These are phyloP conservation scores for Cyberlindnera samutprakarnensis DNA, from an alignment of 805 yeast species.

Conservation along the genomic window DNA sequence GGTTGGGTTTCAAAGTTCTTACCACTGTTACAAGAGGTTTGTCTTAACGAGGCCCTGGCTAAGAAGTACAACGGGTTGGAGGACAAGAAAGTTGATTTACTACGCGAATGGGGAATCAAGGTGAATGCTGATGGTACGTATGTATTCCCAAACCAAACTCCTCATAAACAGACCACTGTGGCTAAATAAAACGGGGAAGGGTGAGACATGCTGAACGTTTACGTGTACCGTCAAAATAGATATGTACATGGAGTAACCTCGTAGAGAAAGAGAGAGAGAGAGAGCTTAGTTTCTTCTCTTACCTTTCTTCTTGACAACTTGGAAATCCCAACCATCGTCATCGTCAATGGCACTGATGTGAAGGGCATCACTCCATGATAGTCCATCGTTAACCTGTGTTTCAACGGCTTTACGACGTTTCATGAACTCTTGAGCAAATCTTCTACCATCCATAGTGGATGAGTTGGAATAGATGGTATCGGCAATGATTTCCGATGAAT, in stretches of 20 bases:
- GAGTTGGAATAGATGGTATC: constrained; percentile 88
- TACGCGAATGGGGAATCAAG: constrained; percentile 26
- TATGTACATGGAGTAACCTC: no score
- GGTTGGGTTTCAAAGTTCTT: constrained; percentile 79
- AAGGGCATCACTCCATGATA: constrained; percentile 72
- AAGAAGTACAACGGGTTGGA: constrained; percentile 48
- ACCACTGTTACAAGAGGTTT: constrained; percentile 78
- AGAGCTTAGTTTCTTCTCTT: constrained; percentile 37
- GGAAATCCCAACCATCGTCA: constrained; percentile 53
- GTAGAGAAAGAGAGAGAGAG: no score
- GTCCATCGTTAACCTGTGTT: constrained; percentile 36
- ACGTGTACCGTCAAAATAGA: no score
- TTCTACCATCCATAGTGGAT: constrained; percentile 86
- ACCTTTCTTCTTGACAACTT: constrained; percentile 55
- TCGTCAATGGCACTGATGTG: constrained; percentile 31
- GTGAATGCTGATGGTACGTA: constrained; percentile 14
- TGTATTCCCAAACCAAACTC: constrained; percentile 13
- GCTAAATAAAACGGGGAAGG: no score
- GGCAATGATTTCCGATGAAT: constrained; percentile 77
- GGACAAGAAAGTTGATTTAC: constrained; percentile 29
- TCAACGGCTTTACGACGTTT: constrained; percentile 73
- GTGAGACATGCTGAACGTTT: no score
- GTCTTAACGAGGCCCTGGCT: constrained; percentile 85
- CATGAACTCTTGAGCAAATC: constrained; percentile 86
- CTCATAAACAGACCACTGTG: no score